Evolutionary conservation across 2,329 filamentous ascomycete species (phyloP).

Genomic region (Simplicillium sp.): DNA sequence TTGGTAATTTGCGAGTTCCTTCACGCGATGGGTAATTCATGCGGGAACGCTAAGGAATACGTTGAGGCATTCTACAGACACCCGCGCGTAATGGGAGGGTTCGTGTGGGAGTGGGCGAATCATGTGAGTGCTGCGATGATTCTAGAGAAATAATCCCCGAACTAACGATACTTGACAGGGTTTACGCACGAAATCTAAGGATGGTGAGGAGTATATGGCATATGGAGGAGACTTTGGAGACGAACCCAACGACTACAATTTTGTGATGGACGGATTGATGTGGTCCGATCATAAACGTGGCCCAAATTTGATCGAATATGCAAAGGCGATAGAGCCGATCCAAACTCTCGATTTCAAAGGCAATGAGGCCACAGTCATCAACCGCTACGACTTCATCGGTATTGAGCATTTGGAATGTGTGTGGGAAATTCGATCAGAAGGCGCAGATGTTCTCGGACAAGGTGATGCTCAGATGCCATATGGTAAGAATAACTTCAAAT

Average conservation of each 20-base stretch:
- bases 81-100: constrained; percentile 46
- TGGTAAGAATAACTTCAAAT: constrained; percentile 16
- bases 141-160: too few relatives aligned
- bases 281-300: constrained; percentile 37
- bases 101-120: constrained; percentile 57
- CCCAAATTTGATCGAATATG: constrained; percentile 43
- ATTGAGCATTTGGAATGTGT: constrained; percentile 39
- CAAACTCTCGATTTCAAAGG: constrained; percentile 35
- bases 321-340: constrained; percentile 51
- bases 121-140: constrained; percentile 27
- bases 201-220: constrained; percentile 38
- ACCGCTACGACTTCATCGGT: constrained; percentile 43
- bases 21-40: constrained; percentile 65
- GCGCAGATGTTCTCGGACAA: constrained; percentile 19
- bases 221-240: constrained; percentile 57
- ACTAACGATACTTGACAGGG: constrained; percentile 16
- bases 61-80: constrained; percentile 52
- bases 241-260: constrained; percentile 48
- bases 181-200: constrained; percentile 30
- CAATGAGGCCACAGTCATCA: constrained; percentile 34
- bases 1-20: constrained; percentile 46
- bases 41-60: constrained; percentile 58
- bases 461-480: constrained; percentile 29
- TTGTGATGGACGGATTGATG: constrained; percentile 46
- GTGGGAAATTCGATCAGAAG: constrained; percentile 31